Base-by-base conservation (phyloP, 2,329 filamentous ascomycete genomes). In the Dendryphion nanum region DNA sequence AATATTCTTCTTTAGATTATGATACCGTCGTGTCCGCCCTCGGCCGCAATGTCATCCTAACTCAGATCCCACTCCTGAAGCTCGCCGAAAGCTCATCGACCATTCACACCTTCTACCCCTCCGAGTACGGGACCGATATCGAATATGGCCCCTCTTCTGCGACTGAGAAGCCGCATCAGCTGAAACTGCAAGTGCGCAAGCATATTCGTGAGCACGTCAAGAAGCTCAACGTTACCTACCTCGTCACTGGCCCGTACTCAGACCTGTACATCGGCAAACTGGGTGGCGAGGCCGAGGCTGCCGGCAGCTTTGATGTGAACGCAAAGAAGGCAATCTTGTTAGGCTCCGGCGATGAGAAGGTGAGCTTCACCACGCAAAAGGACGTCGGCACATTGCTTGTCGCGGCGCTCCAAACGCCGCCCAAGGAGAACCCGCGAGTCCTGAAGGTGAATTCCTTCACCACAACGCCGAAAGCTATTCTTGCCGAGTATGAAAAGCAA, bases 401-500 rank as follows among this genome's bases (percentile, higher is more conserved):
- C 1, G 78, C 78, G 0, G 75, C 82, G 1, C 70, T 88, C 12
- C 71, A 69, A 13, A 76, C 82, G 41, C 78, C 79, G 5, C 32
- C 39, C 0, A 10, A 3, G 62, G 74, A 7, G 69, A 63, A 5
- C 71, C 78, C 0, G 70, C 74, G 76, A 37, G 75, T 78, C 0
- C 64, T 88, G 21, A 82, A 79, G 41, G 81, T 88, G 2, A 83
- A 87, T 53, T 87, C 83, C 0, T 89, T 87, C 48, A 82, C 83
- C 0, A 74, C 77, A 2, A 86, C 80, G 0, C 77, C 81, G 0
- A 72, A 77, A 6, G 66, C 79, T 18, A 81, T 87, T 15, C 57
- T 85, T 15, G 71, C 71, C n/a, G 83, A 85, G 56, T 85, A 82
- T 50, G 80, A 86, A 65, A 77, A 71, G 48, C 83, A 86, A 61